These are phyloP conservation scores for Irpex rosettiformis DNA, from an alignment of 1,284 basidiomycete genomes.

Conservation along the genomic window DNA sequence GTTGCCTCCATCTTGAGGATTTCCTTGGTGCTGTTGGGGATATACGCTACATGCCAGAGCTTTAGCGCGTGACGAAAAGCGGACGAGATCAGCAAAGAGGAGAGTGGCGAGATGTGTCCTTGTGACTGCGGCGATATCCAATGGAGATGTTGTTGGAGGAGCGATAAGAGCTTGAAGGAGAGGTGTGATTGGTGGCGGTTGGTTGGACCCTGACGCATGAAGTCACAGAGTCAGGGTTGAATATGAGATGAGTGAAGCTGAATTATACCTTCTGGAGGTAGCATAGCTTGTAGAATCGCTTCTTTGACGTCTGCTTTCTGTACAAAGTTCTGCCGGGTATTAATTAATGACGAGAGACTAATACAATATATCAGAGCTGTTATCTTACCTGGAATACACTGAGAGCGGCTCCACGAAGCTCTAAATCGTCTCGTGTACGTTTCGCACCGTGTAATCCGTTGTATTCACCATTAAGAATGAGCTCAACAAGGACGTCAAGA, in stretches of 20 bases:
- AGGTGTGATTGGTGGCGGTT: constrained; percentile 50
- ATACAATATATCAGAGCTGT: background rate
- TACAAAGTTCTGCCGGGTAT: constrained; percentile 58
- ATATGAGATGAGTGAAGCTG: constrained; percentile 4
- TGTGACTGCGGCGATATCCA: constrained; percentile 49
- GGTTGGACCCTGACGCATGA: constrained; percentile 30
- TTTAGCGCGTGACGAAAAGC: constrained; percentile 70
- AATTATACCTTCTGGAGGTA: constrained; percentile 46
- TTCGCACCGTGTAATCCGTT: constrained; percentile 58
- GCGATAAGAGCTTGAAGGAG: constrained; percentile 61
- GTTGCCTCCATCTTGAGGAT: constrained; percentile 33
- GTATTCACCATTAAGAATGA: constrained; percentile 77
- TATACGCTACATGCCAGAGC: constrained; percentile 70
- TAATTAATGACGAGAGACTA: background rate
- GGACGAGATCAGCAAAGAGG: constrained; percentile 69
- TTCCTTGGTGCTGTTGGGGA: constrained; percentile 34
- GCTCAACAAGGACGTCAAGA: constrained; percentile 71
- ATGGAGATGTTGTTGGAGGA: constrained; percentile 46
- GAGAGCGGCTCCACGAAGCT: constrained; percentile 61
- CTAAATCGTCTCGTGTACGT: constrained; percentile 56
- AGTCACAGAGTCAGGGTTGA: too few relatives aligned
- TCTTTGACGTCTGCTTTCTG: constrained; percentile 64
- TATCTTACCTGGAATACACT: constrained; percentile 65
- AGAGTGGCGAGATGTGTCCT: constrained; percentile 68
- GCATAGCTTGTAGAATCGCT: constrained; percentile 66